Evolutionary conservation across 345 rosid genomes (phyloP).

Genomic region (Trapa incisa): DNA sequence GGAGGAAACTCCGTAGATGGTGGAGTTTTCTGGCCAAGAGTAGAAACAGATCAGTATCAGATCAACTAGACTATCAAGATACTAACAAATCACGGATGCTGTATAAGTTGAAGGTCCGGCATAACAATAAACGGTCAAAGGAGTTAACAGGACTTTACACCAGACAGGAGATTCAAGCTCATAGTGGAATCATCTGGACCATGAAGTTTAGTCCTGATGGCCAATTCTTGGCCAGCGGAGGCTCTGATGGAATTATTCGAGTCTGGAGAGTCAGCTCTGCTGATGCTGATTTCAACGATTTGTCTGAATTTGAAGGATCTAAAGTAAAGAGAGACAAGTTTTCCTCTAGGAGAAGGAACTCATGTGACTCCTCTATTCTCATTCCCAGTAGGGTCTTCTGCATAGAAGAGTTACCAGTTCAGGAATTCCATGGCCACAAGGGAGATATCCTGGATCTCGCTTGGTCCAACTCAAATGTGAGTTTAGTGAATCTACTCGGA

Average conservation of each 20-base stretch:
- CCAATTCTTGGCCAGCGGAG: constrained; percentile 64
- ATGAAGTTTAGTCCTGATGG: constrained; percentile 92
- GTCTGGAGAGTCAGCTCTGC: constrained; percentile 50
- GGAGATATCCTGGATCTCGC: constrained; percentile 66
- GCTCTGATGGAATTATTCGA: constrained; percentile 68
- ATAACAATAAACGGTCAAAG: constrained; percentile 45
- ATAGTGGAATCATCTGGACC: constrained; percentile 51
- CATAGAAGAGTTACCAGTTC: constrained; percentile 58
- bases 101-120: constrained; percentile 44
- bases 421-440: constrained; percentile 57
- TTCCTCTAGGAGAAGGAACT: constrained; percentile 18
- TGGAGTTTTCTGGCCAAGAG: constrained; percentile 30
- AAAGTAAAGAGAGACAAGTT: constrained; percentile 11
- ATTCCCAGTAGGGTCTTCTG: constrained; percentile 56
- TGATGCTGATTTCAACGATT: constrained; percentile 22
- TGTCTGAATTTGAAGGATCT: constrained; percentile 15
- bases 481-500: constrained; percentile 10
- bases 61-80: constrained; percentile 1
- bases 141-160: constrained; percentile 55
- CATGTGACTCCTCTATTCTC: constrained; percentile 21
- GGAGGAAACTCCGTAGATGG: constrained; percentile 32
- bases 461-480: constrained; percentile 80
- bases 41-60: constrained; percentile 9
- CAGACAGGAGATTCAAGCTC: constrained; percentile 65
- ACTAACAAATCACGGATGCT: constrained; percentile 11